Percentiles rank a stretch among this genome's conserved stretches.
Evolutionary conservation across 306 rosid genomes (phyloP).

Genomic region (Oxytropis ochrocephala): DNA sequence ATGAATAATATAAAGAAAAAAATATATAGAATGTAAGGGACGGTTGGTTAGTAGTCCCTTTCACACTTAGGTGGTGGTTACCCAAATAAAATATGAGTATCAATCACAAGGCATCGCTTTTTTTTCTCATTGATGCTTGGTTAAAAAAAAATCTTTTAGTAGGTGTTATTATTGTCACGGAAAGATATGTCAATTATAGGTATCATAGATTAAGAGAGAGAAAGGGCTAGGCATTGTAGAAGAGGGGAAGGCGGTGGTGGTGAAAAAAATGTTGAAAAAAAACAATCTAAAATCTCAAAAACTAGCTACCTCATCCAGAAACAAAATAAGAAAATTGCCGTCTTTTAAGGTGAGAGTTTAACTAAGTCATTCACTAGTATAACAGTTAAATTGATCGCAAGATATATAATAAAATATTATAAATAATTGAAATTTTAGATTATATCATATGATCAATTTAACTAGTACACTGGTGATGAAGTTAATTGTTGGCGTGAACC

Average conservation of each 20-base stretch:
- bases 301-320: no score
- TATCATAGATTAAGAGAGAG: constrained; percentile 15
- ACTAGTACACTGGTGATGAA: no score
- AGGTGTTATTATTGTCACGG: constrained; percentile 42
- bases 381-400: no score
- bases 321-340: no score
- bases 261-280: background rate
- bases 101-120: constrained; percentile 42
- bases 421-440: no score
- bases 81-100: constrained; percentile 41
- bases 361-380: no score
- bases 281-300: background rate
- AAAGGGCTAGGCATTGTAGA: background rate
- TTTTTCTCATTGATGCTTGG: constrained; percentile 31
- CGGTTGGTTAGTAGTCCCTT: constrained; percentile 83
- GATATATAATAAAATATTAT: no score
- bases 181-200: constrained; percentile 42
- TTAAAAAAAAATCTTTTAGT: constrained; percentile 25
- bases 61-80: constrained; percentile 73
- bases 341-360: no score
- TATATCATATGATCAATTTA: no score
- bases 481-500: no score
- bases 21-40: constrained; percentile 29
- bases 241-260: background rate
- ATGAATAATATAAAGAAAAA: background rate